A percentile compares a stretch with the other conserved stretches of the same genome.
These are phyloP conservation scores for Blastobotrys chiropterorum DNA, from an alignment of 805 yeast genomes.

Conservation along the genomic window DNA sequence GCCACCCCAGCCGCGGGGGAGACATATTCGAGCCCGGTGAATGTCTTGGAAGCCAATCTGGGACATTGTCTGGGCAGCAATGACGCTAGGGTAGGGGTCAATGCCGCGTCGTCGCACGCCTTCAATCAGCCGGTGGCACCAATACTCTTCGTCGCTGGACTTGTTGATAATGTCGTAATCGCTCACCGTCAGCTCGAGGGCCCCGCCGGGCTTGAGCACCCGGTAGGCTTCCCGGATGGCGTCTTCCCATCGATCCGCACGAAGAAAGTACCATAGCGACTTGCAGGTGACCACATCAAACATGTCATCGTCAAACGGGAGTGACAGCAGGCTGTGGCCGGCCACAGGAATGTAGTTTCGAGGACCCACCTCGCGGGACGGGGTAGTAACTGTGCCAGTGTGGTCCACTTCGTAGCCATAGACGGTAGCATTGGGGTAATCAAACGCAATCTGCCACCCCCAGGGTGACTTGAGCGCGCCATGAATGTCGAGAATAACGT, in stretches of 20 bases:
- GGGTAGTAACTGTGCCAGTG: conserved; percentile 9
- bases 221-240: conserved; percentile 24
- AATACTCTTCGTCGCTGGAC: conserved; percentile 13
- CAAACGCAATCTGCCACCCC: conserved; percentile 32
- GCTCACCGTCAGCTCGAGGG: conserved; percentile 23
- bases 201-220: conserved; percentile 30
- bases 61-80: conserved; percentile 13
- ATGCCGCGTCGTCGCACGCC: conserved; percentile 7
- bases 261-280: conserved; percentile 28
- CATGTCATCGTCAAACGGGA: conserved; percentile 29
- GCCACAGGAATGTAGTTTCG: conserved; percentile 25
- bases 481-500: conserved; percentile 21
- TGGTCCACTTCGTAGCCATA: conserved; percentile 26
- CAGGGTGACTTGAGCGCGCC: conserved; percentile 25
- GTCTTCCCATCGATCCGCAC: conserved; percentile 22
- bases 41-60: conserved; percentile 24
- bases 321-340: conserved; percentile 20
- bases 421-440: conserved; percentile 25
- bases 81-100: conserved; percentile 16
- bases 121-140: conserved; percentile 14
- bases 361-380: conserved; percentile 23
- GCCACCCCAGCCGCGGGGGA: conserved; percentile 32
- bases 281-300: conserved; percentile 28
- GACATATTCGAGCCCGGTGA: conserved; percentile 21
- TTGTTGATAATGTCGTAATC: conserved; percentile 22